Evolutionary conservation across 176 grass and related monocot genomes (phyloP).

Genomic region (Carex cristatella): DNA sequence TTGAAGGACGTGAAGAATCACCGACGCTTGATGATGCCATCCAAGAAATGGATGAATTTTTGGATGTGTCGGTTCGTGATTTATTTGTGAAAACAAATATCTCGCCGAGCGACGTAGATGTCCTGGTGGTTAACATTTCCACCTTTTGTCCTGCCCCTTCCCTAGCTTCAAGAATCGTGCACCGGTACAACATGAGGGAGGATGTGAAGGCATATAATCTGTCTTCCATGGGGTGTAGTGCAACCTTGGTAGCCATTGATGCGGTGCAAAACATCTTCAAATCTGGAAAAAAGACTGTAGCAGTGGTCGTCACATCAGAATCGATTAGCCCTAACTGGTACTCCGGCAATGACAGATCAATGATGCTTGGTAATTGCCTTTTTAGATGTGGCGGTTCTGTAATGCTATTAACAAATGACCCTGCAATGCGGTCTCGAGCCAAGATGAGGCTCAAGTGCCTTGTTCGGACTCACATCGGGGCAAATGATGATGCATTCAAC

Average conservation of each 20-base stretch:
- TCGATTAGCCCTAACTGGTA: slow-evolving; percentile 85
- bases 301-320: slow-evolving; percentile 62
- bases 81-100: slow-evolving; percentile 35
- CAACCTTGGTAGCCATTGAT: slow-evolving; percentile 51
- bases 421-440: slow-evolving; percentile 23
- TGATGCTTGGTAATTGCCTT: slow-evolving; percentile 97
- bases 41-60: slow-evolving; percentile 65
- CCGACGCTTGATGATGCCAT: slow-evolving; percentile 57
- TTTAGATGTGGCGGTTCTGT: slow-evolving; percentile 79
- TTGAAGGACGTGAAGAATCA: slow-evolving; percentile 55
- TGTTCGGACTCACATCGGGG: slow-evolving; percentile 43
- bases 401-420: slow-evolving; percentile 74
- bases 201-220: slow-evolving; percentile 67
- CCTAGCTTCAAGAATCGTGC: slow-evolving; percentile 33
- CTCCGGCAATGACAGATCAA: slow-evolving; percentile 81
- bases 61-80: slow-evolving; percentile 32
- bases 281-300: slow-evolving; percentile 25
- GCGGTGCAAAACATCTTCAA: slow-evolving; percentile 50
- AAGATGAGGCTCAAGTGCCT: slow-evolving; percentile 84
- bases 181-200: slow-evolving; percentile 49
- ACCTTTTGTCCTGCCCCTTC: slow-evolving; percentile 59
- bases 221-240: slow-evolving; percentile 82
- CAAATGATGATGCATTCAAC: slow-evolving; percentile 50
- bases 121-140: slow-evolving; percentile 62
- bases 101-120: slow-evolving; percentile 32